A percentile compares a stretch with the other conserved stretches of the same genome.
phyloP scores from a whole-genome alignment of 352 stramenopile species.

The Globisporangium nagaii region DNA sequence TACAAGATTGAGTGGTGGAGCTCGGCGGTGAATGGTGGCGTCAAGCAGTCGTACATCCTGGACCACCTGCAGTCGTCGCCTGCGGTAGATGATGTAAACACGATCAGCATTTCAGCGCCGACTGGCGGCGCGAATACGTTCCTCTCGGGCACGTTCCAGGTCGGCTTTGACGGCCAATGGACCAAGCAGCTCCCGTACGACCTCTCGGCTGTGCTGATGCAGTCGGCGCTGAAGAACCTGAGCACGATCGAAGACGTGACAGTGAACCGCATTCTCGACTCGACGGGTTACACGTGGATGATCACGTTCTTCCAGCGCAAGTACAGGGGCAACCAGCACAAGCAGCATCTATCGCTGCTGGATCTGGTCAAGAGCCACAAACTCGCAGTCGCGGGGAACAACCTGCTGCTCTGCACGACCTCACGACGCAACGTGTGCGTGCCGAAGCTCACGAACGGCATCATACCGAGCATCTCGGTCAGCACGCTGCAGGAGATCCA shows the following conservation, averaged over 20 bases:
- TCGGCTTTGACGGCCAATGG: slow-evolving; percentile 85
- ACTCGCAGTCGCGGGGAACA: slow-evolving; percentile 36
- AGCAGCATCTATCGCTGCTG: slow-evolving; percentile 35
- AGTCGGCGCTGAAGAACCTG: slow-evolving; percentile 39
- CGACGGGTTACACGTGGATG: slow-evolving; percentile 77
- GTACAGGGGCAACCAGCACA: slow-evolving; percentile 56
- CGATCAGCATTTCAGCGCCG: slow-evolving; percentile 66
- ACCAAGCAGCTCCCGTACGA: slow-evolving; percentile 86
- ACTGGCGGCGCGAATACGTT: slow-evolving; percentile 32
- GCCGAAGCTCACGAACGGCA: slow-evolving; percentile 31
- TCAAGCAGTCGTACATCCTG: slow-evolving; percentile 47
- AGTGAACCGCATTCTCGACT: slow-evolving; percentile 48
- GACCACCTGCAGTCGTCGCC: slow-evolving; percentile 31
- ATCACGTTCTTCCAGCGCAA: slow-evolving; percentile 57
- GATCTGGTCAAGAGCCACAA: slow-evolving; percentile 41
- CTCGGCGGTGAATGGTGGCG: slow-evolving; percentile 21
- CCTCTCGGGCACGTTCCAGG: slow-evolving; percentile 79
- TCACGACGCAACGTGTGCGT: slow-evolving; percentile 34
- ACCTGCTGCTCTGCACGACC: slow-evolving; percentile 56
- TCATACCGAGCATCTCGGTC: slow-evolving; percentile 37
- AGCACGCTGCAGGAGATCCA: slow-evolving; percentile 54
- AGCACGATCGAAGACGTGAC: slow-evolving; percentile 50
- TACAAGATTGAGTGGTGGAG: slow-evolving; percentile 79
- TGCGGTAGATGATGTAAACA: slow-evolving; percentile 51
- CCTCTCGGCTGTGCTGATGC: slow-evolving; percentile 78